Conservation (phyloP, 2,329 filamentous ascomycete species). For the Penicillium sp. region DNA sequence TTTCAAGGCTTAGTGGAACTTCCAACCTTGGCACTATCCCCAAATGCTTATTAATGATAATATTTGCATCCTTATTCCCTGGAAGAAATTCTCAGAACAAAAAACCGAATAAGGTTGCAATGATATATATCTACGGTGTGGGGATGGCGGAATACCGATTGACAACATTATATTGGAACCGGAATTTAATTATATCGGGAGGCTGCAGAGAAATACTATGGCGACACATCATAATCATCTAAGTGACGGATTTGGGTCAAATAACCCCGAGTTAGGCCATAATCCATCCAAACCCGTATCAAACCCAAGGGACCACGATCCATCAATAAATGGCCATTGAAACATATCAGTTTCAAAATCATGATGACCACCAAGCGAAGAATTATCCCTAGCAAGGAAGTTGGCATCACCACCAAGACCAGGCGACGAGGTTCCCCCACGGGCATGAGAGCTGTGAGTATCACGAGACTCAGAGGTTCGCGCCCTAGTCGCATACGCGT, state of each 20-base stretch:
- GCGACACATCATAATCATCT: background rate
- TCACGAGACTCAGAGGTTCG: constrained; percentile 10
- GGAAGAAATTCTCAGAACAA: fast-evolving
- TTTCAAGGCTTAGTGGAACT: background rate
- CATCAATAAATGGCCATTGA: constrained; percentile 34
- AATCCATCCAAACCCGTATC: constrained; percentile 26
- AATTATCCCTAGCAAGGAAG: constrained; percentile 5
- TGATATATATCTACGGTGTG: background rate
- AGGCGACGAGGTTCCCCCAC: constrained; percentile 3
- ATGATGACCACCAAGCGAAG: constrained; percentile 10
- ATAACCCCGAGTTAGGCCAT: constrained; percentile 22
- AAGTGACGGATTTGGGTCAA: constrained; percentile 10
- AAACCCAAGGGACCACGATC: constrained; percentile 30
- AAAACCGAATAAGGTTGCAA: background rate
- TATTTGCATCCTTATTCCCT: too few species aligned
- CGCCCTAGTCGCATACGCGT: constrained; percentile 11
- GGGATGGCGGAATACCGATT: too few species aligned
- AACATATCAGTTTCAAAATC: constrained; percentile 31
- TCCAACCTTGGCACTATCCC: too few species aligned
- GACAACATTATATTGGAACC: background rate
- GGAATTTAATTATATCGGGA: fast-evolving
- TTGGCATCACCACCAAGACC: constrained; percentile 3
- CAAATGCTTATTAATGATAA: background rate
- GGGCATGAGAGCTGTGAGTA: constrained; percentile 4
- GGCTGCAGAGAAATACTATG: fast-evolving